Conservation (phyloP, 371 early-diverging fungal genomes). For the Rhizomucor pusillus region DNA sequence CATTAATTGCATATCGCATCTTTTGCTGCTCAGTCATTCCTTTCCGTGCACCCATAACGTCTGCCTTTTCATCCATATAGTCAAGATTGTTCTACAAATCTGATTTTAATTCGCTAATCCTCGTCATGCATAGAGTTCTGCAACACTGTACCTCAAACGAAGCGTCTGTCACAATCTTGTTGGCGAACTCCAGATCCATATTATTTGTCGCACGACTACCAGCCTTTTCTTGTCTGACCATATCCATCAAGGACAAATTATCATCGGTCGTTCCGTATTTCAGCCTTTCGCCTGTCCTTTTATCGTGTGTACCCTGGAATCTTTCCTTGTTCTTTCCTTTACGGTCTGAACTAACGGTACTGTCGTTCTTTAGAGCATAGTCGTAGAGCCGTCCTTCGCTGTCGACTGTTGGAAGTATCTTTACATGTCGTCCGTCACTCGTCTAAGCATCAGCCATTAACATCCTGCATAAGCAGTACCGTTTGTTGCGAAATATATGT, state of each 20-base stretch:
- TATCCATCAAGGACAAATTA: slow-evolving; percentile 53
- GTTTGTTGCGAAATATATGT: background rate
- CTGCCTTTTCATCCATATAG: slow-evolving; percentile 89
- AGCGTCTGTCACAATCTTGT: slow-evolving; percentile 74
- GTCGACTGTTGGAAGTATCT: slow-evolving; percentile 65
- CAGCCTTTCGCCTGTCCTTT: slow-evolving; percentile 52
- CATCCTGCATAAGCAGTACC: background rate
- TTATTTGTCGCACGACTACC: slow-evolving; percentile 37
- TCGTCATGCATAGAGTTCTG: background rate
- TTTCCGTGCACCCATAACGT: slow-evolving; percentile 67
- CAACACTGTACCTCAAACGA: slow-evolving; percentile 50
- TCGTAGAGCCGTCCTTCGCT: slow-evolving; percentile 58
- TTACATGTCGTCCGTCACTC: slow-evolving; percentile 13
- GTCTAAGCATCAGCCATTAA: slow-evolving; percentile 2
- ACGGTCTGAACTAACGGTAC: slow-evolving; percentile 9
- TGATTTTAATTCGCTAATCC: too few relatives aligned
- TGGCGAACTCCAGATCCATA: slow-evolving; percentile 73
- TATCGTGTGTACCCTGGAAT: slow-evolving; percentile 54
- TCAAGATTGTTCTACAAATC: slow-evolving; percentile 66
- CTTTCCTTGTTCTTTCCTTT: slow-evolving; percentile 43
- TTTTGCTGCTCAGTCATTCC: slow-evolving; percentile 64
- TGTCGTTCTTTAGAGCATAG: slow-evolving; percentile 30
- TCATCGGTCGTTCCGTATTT: slow-evolving; percentile 61
- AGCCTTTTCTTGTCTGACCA: slow-evolving; percentile 70
- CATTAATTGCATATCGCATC: slow-evolving; percentile 59